Evolutionary conservation across 2,329 filamentous ascomycete species (phyloP), one percentile per base, ranked within the genome.

Genomic region (Penicillium sp.): DNA sequence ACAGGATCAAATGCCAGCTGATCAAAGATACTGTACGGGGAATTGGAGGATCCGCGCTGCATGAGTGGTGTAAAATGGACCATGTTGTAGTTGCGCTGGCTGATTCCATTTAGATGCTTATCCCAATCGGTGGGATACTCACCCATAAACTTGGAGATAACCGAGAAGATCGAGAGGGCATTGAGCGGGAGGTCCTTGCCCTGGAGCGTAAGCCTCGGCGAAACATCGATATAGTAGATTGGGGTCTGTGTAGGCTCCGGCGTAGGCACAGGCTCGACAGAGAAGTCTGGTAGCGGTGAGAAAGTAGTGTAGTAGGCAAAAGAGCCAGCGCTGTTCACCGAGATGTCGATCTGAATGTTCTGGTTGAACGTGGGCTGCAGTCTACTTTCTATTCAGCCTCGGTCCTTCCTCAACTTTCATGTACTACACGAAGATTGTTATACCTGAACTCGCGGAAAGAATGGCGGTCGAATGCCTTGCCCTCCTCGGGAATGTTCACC

Each of bases 81-180:
- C 89, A 97, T 96, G 72, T 98, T 98, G 77, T 98, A 98, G 37
- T 90, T 90, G 51, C 93, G 80, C 61, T 87, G 82, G 65, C 87
- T 87, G 66, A 98, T 95, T 23, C 93, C 90, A 46, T 80, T 78
- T 47, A 98, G 74, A 66, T 97, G 91, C 42, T 82, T 85, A 65
- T 96, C 82, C 90, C 91, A 98, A 61, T 95, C 87, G 13, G 77
- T 77, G 0, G 91, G 89, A 64, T 93, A 95, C 63, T 85, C 84
- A 52, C 93, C 93, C 88, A 98, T 94, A 72, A 96, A 96, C 71
- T 98, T 98, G 65, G 91, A 96, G 53, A 98, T 87, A 46, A 91
- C 79, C 9, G 93, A 97, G 71, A 96, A 95, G 56, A 96, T 80
- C 11, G 89, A 94, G 40, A 98, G 76, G 1, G 91, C 88, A 57